Base-by-base conservation (phyloP, 2,329 filamentous ascomycete species). In the Monilinia laxa region DNA sequence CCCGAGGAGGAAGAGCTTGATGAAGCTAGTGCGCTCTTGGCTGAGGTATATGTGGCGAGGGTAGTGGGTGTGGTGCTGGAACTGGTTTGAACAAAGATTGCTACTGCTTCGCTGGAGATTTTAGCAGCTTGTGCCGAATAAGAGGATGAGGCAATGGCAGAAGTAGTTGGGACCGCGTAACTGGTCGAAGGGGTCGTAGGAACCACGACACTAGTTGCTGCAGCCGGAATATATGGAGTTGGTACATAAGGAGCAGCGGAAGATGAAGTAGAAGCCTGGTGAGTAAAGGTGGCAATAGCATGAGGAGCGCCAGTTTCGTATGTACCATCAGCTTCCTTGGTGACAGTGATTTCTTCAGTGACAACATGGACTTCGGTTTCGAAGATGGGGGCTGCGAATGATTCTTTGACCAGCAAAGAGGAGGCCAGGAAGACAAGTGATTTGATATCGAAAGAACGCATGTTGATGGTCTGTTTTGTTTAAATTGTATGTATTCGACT, bases 381-480 rank as follows among this genome's bases (percentile, higher is more conserved):
- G 12, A 69, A 38, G 25, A 70, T 69, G 25, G 68, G 70, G 28
- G 69, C 69, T 58, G 72, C 71, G 23, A 73, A 42, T 57, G 69
- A 71, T 64, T 73, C 73, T 67, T 71, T 73, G 70, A 72, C 70
- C 72, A 75, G 74, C 71, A 76, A 73, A 71, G 73, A 73, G 20
- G 73, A 65, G 42, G 73, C 72, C 68, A 75, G 68, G 62, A 74
- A 58, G 70, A 71, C 73, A 49, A 73, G 56, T 59, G 53, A 73
- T 38, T 70, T 69, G 67, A 74, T 67, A 11, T 70, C 67, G 62
- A 68, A 67, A 45, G 69, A 71, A 68, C 71, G 74, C 74, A 75
- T 76, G 28, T 31, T 69, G 53, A 40, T 60, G 31, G 35, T 62
- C 53, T 42, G 18, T n/a, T 25, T 23, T 42, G 38, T 58, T 16